Conservation (phyloP, 306 rosid species). For the Vachellia collinsii region DNA sequence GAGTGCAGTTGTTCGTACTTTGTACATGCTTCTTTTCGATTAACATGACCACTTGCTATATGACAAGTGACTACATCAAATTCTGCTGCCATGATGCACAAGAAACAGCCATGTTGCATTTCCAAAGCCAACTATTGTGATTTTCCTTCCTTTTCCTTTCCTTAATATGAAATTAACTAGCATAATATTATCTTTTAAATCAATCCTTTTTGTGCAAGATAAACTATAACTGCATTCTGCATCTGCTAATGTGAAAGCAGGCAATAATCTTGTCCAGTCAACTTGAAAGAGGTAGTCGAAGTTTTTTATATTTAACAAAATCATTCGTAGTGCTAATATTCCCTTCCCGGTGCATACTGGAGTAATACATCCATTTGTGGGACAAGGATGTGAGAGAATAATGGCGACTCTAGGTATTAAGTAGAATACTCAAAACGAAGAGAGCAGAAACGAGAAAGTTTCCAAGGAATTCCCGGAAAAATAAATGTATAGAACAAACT, state of each 20-base stretch:
- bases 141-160: constrained; percentile 14
- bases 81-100: background rate
- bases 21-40: background rate
- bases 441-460: background rate
- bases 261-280: background rate
- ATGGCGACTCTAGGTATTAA: background rate
- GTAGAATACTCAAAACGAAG: background rate
- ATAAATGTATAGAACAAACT: background rate
- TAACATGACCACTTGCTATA: background rate
- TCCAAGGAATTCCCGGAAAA: background rate
- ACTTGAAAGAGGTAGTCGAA: background rate
- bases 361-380: background rate
- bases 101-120: background rate
- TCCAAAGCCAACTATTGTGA: background rate
- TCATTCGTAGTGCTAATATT: background rate
- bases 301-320: background rate
- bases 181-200: background rate
- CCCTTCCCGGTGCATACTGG: background rate
- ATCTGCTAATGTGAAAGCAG: background rate
- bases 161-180: background rate
- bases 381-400: background rate
- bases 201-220: background rate
- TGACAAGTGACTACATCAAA: background rate
- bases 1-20: background rate
- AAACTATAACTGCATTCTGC: background rate